Percentiles rank a stretch among this genome's conserved stretches.
phyloP scores from a whole-genome alignment of 805 yeast genomes.

The Sugiyamaella qingdaonensis region DNA sequence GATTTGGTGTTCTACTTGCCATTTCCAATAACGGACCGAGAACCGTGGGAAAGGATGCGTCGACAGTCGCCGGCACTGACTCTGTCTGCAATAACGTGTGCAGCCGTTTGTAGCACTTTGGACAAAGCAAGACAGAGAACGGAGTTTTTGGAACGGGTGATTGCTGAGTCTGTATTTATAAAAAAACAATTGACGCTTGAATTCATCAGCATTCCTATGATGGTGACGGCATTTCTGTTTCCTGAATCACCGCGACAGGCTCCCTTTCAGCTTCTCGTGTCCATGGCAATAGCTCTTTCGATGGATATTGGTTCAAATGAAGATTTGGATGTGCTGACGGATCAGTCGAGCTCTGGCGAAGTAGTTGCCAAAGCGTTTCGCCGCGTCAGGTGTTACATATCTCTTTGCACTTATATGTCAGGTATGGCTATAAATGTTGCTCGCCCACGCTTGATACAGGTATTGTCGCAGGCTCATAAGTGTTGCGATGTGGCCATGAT shows the following conservation, averaged over 20 bases:
- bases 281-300: conserved; percentile 13
- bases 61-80: conserved; percentile 11
- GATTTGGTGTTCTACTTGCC: conserved; percentile 9
- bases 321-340: conserved; percentile 9
- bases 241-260: conserved; percentile 17
- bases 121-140: conserved; percentile 13
- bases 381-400: conserved; percentile 8
- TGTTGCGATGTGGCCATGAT: conserved; percentile 6
- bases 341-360: conserved; percentile 1
- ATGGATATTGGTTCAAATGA: conserved; percentile 16
- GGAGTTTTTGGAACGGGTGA: conserved; percentile 14
- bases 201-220: conserved; percentile 5
- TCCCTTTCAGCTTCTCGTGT: conserved; percentile 20
- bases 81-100: conserved; percentile 11
- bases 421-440: conserved; percentile 19
- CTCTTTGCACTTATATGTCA: conserved; percentile 15
- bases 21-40: background rate
- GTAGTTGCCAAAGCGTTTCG: conserved; percentile 3
- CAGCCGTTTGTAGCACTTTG: conserved; percentile 5
- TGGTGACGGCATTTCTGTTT: conserved; percentile 9
- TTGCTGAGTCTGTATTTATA: conserved; percentile 10
- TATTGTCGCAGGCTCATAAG: conserved; percentile 10
- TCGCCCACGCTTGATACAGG: conserved; percentile 10
- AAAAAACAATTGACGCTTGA: conserved; percentile 6
- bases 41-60: conserved; percentile 1